Conservation (phyloP, 257 asterid genomes). For the Solanum chmielewskii region DNA sequence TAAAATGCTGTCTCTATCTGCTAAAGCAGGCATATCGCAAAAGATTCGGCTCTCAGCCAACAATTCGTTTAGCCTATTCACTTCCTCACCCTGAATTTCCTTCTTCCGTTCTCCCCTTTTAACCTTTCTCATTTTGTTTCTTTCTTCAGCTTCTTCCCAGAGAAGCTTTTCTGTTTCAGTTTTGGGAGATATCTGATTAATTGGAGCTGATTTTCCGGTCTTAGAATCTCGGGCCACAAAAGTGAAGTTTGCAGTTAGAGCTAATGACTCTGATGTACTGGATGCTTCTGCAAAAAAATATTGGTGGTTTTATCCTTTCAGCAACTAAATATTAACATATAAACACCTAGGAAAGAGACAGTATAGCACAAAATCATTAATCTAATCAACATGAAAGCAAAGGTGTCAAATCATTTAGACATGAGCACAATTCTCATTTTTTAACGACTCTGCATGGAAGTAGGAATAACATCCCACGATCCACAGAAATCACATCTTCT, state of each 20-base stretch:
- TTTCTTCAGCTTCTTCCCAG: conserved; percentile 74
- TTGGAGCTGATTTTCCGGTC: conserved; percentile 72
- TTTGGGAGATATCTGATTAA: conserved; percentile 72
- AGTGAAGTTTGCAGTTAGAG: conserved; percentile 91
- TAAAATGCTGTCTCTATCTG: conserved; percentile 77
- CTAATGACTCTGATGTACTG: conserved; percentile 31
- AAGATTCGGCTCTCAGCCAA: conserved; percentile 73
- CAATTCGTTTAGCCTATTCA: conserved; percentile 34
- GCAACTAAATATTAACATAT: background rate
- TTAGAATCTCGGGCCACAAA: conserved; percentile 86
- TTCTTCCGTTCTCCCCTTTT: conserved; percentile 44
- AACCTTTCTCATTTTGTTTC: conserved; percentile 58
- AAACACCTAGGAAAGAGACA: background rate
- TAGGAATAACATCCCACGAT: background rate
- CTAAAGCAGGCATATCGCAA: conserved; percentile 91
- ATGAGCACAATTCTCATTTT: background rate
- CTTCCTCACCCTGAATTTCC: conserved; percentile 40
- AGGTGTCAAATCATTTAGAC: background rate
- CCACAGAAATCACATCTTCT: background rate
- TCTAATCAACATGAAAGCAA: background rate
- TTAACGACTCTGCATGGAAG: background rate
- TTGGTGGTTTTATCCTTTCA: background rate
- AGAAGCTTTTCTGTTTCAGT: conserved; percentile 56
- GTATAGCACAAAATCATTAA: background rate
- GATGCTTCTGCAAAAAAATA: conserved; percentile 29